phyloP scores from a whole-genome alignment of 2,329 filamentous ascomycete genomes.

The Fusarium marasasianum region DNA sequence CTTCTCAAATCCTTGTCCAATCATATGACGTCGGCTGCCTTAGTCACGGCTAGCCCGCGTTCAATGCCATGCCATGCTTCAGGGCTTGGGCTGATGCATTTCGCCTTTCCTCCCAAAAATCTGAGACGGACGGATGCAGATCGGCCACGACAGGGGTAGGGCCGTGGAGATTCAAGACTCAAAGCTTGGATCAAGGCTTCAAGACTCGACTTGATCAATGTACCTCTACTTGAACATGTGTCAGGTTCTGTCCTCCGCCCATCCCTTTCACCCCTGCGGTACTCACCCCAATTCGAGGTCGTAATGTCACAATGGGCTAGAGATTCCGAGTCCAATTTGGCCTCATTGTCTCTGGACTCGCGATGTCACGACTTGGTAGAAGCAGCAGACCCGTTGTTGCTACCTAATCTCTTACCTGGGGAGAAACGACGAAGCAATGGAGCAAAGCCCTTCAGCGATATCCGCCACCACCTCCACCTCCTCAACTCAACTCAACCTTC shows the following conservation, averaged over 20 bases:
- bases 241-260: conserved; percentile 41
- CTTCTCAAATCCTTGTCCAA: conserved; percentile 34
- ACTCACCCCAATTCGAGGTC: conserved; percentile 36
- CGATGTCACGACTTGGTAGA: not conserved
- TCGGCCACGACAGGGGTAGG: conserved; percentile 45
- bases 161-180: conserved; percentile 10
- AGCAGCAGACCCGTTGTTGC: not conserved
- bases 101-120: conserved; percentile 44
- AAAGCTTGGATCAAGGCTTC: not conserved
- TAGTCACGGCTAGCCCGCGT: conserved; percentile 34
- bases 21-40: conserved; percentile 20
- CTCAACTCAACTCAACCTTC: not conserved
- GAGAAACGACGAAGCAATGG: not conserved
- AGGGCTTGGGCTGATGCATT: conserved; percentile 43
- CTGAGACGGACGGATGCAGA: conserved; percentile 52
- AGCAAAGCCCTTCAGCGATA: not conserved
- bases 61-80: conserved; percentile 38
- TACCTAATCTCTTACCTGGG: not conserved
- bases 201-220: conserved; percentile 33
- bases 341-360: not conserved
- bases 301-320: conserved; percentile 33
- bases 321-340: conserved; percentile 26
- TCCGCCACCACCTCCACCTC: not conserved
- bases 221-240: conserved; percentile 44
- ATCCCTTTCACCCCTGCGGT: conserved; percentile 32